Conservation (phyloP, 192 early-diverging fungal species). For the Ambispora gerdemannii region DNA sequence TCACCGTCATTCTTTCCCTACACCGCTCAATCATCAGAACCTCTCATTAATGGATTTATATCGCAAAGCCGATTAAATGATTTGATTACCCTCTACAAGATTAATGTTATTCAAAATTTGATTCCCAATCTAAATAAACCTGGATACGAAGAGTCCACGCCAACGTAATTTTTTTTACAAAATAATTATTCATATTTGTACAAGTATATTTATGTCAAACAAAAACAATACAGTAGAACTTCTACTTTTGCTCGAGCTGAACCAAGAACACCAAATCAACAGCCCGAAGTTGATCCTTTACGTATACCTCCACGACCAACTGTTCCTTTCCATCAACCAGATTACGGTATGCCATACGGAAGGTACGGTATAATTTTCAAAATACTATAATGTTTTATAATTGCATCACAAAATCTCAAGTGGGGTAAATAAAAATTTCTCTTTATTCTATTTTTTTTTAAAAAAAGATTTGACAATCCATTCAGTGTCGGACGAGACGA, state of each 20-base stretch:
- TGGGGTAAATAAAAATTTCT: not conserved
- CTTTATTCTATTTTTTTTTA: too few species aligned
- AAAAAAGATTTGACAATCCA: constrained; percentile 45
- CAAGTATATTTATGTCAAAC: not conserved
- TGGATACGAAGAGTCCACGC: constrained; percentile 58
- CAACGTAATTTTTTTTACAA: constrained; percentile 13
- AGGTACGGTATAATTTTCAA: too few species aligned
- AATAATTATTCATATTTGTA: constrained; percentile 2
- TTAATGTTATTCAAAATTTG: constrained; percentile 61
- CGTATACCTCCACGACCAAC: constrained; percentile 36
- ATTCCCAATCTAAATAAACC: constrained; percentile 69
- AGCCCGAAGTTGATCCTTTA: constrained; percentile 37
- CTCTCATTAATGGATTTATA: constrained; percentile 54
- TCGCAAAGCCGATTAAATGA: constrained; percentile 59
- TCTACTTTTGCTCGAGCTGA: constrained; percentile 5
- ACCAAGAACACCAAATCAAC: too few species aligned
- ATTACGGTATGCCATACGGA: too few species aligned
- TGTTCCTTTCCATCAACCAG: constrained; percentile 48
- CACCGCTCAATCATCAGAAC: constrained; percentile 34
- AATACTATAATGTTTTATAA: too few species aligned
- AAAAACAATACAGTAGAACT: not conserved
- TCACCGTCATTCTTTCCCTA: constrained; percentile 52
- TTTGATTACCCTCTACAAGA: constrained; percentile 57
- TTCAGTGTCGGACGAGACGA: constrained; percentile 69
- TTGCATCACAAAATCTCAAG: too few species aligned